Evolutionary conservation across 129 eudicot species (phyloP).

Genomic region (Escallonia herrerae): DNA sequence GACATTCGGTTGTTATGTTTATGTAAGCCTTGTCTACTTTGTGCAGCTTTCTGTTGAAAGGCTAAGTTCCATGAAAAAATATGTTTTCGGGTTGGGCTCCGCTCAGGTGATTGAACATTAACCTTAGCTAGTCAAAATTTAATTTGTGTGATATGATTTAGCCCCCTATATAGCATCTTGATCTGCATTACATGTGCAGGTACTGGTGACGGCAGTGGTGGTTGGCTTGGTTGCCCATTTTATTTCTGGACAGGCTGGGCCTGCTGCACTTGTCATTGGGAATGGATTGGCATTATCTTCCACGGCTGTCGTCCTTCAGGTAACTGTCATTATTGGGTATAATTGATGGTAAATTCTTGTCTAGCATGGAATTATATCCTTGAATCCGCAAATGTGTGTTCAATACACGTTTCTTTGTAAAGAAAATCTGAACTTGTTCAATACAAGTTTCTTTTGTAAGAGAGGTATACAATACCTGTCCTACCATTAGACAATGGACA

Average conservation of each 20-base stretch:
- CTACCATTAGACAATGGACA: no score
- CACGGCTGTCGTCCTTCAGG: constrained; percentile 99
- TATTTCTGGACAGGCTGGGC: constrained; percentile 70
- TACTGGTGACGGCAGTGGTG: constrained; percentile 71
- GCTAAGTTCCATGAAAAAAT: constrained; percentile 97
- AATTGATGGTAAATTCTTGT: neutral
- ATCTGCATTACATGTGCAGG: constrained; percentile 38
- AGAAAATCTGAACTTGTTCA: no score
- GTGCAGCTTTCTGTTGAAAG: constrained; percentile 98
- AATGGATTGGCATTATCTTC: constrained; percentile 97
- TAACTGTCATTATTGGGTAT: constrained; percentile 17
- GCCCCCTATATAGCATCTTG: constrained; percentile 5
- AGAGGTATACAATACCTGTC: no score
- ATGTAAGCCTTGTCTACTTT: constrained; percentile 3
- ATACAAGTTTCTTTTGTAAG: no score
- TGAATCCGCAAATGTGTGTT: neutral
- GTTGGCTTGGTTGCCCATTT: constrained; percentile 71
- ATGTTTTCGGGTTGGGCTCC: constrained; percentile 96
- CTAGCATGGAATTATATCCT: constrained; percentile 5
- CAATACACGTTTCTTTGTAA: no score
- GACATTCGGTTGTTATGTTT: constrained; percentile 9
- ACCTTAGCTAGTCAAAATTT: neutral
- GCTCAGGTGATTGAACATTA: constrained; percentile 69
- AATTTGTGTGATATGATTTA: neutral
- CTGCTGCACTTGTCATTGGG: constrained; percentile 94